Evolutionary conservation across 2,329 filamentous ascomycete species (phyloP).

Genomic region (Apiospora sp.): DNA sequence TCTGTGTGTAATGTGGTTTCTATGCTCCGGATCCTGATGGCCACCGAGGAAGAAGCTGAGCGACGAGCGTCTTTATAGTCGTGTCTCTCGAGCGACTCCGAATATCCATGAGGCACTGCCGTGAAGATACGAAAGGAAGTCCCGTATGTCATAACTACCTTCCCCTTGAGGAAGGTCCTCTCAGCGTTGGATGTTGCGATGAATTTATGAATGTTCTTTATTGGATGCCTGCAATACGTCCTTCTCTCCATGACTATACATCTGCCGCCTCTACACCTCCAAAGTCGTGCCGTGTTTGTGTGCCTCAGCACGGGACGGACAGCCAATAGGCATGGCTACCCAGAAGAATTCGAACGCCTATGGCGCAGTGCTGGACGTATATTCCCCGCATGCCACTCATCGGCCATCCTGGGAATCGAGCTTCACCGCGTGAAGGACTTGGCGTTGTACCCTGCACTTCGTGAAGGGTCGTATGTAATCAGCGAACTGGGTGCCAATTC

Average conservation of each 20-base stretch:
- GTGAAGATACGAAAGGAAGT: not conserved
- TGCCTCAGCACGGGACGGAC: not conserved
- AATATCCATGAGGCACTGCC: not conserved
- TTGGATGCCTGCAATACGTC: constrained; percentile 27
- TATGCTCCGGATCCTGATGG: not conserved
- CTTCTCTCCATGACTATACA: constrained; percentile 29
- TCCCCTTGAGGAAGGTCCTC: constrained; percentile 30
- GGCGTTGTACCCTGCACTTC: not conserved
- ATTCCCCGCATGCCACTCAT: constrained; percentile 15
- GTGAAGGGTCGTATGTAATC: constrained; percentile 1
- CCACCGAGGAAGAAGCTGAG: not conserved
- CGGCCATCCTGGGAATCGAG: not conserved
- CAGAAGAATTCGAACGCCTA: not conserved
- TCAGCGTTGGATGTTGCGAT: constrained; percentile 28
- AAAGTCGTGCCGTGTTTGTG: constrained; percentile 31
- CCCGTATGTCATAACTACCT: constrained; percentile 3
- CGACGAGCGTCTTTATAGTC: not conserved
- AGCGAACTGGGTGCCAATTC: not conserved
- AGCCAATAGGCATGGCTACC: not conserved
- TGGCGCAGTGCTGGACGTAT: not conserved
- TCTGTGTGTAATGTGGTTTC: not conserved
- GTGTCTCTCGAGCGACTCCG: not conserved
- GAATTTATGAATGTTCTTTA: not conserved
- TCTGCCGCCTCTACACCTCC: constrained; percentile 32
- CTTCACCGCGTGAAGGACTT: constrained; percentile 2